Conservation (phyloP, 768 basidiomycete genomes). For the Trametes cubensis region DNA sequence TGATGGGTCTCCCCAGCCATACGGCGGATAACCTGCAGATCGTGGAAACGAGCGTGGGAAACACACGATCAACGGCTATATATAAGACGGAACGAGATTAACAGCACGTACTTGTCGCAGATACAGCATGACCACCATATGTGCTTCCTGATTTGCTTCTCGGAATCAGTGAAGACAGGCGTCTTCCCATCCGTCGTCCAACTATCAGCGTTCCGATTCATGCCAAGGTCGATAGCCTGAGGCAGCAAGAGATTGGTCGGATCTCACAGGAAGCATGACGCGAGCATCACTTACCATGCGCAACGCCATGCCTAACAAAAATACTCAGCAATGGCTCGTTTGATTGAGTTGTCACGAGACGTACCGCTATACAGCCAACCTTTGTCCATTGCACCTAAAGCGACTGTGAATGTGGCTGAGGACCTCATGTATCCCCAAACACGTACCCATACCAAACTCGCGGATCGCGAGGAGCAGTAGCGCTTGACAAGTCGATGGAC, state of each 20-base stretch:
- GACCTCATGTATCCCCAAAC: not conserved
- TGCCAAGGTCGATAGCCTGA: conserved; percentile 78
- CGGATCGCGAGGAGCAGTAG: conserved; percentile 78
- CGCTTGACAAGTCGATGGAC: conserved; percentile 79
- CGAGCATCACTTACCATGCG: conserved; percentile 56
- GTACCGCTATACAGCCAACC: conserved; percentile 81
- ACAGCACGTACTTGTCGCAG: conserved; percentile 59
- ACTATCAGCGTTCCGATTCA: conserved; percentile 75
- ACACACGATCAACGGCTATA: not conserved
- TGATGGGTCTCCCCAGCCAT: conserved; percentile 60
- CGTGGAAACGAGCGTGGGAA: not conserved
- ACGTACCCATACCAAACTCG: conserved; percentile 80
- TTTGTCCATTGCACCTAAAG: conserved; percentile 67
- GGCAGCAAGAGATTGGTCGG: not conserved
- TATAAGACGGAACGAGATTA: not conserved
- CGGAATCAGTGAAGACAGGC: conserved; percentile 59
- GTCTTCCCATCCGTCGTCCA: conserved; percentile 66
- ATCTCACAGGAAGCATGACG: not conserved
- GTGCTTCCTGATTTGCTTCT: conserved; percentile 71
- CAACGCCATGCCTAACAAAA: conserved; percentile 54
- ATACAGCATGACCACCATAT: conserved; percentile 81
- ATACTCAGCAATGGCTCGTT: not conserved
- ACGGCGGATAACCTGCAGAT: conserved; percentile 62
- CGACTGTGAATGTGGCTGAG: not conserved
- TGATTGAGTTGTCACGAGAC: not conserved